phyloP scores from a whole-genome alignment of 495 filamentous ascomycete genomes.

The Tuber magnatum region DNA sequence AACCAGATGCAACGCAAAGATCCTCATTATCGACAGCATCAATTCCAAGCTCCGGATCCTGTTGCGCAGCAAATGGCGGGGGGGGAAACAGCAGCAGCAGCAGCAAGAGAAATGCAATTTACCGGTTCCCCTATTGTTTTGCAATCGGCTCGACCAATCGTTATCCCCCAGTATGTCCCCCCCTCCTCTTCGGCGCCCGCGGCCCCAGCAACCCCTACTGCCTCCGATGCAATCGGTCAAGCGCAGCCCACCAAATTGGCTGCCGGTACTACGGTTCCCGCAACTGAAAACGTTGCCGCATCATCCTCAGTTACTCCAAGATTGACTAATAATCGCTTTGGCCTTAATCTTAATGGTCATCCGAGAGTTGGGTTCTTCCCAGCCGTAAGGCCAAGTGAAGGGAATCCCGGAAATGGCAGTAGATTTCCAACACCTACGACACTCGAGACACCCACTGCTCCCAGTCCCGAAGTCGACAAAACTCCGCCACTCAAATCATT shows the following conservation, averaged over 20 bases:
- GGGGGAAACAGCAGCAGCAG: not conserved
- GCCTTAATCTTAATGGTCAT: not conserved
- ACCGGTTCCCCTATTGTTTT: not conserved
- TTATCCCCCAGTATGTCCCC: not conserved
- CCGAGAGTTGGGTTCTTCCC: not conserved
- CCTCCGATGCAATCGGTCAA: not conserved
- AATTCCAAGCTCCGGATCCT: not conserved
- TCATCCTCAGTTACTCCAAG: not conserved
- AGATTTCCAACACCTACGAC: not conserved
- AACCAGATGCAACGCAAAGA: not conserved
- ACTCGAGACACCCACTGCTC: not conserved
- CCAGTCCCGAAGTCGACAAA: not conserved
- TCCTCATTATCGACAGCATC: not conserved
- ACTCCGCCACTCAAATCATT: not conserved
- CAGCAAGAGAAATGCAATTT: not conserved
- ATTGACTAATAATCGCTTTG: not conserved
- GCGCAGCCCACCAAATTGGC: not conserved
- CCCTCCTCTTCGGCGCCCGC: not conserved
- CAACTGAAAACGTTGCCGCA: not conserved
- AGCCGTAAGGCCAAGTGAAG: not conserved
- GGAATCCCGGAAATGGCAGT: not conserved
- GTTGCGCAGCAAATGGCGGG: not conserved
- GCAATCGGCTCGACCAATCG: not conserved
- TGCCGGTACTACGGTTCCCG: not conserved
- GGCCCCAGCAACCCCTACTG: not conserved